Conservation (phyloP, 768 basidiomycete species). For the Exidia glandulosa region DNA sequence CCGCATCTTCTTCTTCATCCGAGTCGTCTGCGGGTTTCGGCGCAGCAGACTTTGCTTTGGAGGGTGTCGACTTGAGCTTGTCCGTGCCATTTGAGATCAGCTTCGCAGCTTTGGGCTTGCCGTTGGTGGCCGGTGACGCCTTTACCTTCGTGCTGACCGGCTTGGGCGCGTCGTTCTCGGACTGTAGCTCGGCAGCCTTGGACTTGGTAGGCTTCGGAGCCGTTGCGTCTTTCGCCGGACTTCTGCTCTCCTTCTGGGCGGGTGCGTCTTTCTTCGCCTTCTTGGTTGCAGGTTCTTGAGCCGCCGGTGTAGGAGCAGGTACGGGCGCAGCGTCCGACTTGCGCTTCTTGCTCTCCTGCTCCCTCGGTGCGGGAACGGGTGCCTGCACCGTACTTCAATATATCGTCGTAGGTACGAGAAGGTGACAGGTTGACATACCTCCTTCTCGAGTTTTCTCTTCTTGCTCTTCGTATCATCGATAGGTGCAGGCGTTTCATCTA, state of each 20-base stretch:
- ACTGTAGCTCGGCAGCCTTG: constrained; percentile 1
- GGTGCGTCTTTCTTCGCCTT: constrained; percentile 3
- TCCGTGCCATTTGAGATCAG: too few relatives aligned
- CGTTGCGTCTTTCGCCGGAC: neutral
- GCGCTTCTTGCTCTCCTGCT: neutral
- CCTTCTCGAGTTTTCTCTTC: too few relatives aligned
- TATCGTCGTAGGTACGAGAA: too few relatives aligned
- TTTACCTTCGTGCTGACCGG: neutral
- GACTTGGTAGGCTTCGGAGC: neutral
- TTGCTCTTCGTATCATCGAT: too few relatives aligned
- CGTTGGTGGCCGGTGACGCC: neutral
- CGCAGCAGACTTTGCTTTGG: neutral
- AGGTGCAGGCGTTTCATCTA: neutral
- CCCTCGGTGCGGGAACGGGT: neutral
- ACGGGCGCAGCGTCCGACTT: neutral
- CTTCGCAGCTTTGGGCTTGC: neutral
- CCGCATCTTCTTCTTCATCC: neutral
- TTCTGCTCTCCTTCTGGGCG: neutral
- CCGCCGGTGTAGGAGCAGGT: neutral
- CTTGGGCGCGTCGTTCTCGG: too few relatives aligned
- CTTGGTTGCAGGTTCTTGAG: constrained; percentile 7
- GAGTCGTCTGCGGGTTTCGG: too few relatives aligned
- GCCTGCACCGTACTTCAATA: too few relatives aligned
- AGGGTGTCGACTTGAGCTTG: too few relatives aligned
- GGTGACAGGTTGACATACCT: too few relatives aligned